Conservation (phyloP, 257 asterid species). For the Salvia hispanica region DNA sequence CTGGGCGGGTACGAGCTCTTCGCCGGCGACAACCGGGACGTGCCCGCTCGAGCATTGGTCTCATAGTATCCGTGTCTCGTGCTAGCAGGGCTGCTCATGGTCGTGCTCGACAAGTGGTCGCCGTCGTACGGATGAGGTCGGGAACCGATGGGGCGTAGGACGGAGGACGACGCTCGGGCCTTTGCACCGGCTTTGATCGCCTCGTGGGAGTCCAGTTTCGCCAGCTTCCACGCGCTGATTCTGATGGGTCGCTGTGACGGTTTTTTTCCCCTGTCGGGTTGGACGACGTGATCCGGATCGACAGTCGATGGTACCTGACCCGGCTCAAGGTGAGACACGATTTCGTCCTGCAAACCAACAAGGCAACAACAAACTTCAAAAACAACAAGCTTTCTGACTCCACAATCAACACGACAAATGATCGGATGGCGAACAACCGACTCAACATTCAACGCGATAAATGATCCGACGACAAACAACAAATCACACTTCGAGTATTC, state of each 20-base stretch:
- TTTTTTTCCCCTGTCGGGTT: conserved; percentile 62
- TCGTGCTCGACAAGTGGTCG: conserved; percentile 61
- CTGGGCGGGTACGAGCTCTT: conserved; percentile 84
- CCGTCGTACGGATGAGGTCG: conserved; percentile 56
- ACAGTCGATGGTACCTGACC: conserved; percentile 91
- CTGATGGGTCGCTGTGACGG: conserved; percentile 68
- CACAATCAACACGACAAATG: not conserved
- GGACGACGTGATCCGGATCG: conserved; percentile 68
- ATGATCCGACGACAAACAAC: not conserved
- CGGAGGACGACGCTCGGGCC: conserved; percentile 94
- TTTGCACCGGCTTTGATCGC: conserved; percentile 91
- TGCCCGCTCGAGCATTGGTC: conserved; percentile 51
- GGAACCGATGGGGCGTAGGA: conserved; percentile 72
- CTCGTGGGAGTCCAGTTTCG: conserved; percentile 78
- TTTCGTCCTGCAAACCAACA: conserved; percentile 64
- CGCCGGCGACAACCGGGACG: conserved; percentile 60
- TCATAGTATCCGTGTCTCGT: conserved; percentile 62
- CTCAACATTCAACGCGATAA: not conserved
- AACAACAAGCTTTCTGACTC: not conserved
- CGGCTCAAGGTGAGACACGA: conserved; percentile 85
- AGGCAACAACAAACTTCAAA: not conserved
- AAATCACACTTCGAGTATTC: not conserved
- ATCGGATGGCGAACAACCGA: not conserved
- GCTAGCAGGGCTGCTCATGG: conserved; percentile 71
- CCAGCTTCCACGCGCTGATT: conserved; percentile 97